Evolutionary conservation across 345 rosid species (phyloP).

Genomic region (Populus alba): DNA sequence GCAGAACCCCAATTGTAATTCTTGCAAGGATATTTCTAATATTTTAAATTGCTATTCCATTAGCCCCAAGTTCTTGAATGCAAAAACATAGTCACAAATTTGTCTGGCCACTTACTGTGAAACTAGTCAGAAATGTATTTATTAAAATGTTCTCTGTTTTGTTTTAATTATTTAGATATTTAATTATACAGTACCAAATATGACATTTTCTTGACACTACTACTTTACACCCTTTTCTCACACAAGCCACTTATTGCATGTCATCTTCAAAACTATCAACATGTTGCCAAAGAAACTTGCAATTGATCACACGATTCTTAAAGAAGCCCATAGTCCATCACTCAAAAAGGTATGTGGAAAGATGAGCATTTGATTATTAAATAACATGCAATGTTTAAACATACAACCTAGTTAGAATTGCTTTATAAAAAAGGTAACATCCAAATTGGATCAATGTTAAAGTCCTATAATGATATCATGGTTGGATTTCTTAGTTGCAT

Average conservation of each 20-base stretch:
- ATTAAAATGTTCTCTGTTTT: background rate
- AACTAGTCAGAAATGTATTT: background rate
- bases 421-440: background rate
- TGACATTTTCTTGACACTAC: background rate
- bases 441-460: background rate
- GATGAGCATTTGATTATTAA: background rate
- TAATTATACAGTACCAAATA: background rate
- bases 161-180: background rate
- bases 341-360: background rate
- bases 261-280: background rate
- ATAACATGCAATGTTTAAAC: background rate
- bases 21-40: too few species aligned
- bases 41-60: background rate
- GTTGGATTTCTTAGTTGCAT: background rate
- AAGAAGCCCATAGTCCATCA: background rate
- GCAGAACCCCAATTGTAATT: too few species aligned
- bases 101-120: background rate
- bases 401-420: background rate
- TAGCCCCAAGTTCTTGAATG: background rate
- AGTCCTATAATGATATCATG: background rate
- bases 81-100: background rate
- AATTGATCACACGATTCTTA: background rate
- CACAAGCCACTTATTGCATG: background rate
- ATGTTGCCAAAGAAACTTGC: background rate
- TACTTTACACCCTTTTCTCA: background rate